Conservation (phyloP, 1,139 yeast species). For the Debaryomyces sp. region DNA sequence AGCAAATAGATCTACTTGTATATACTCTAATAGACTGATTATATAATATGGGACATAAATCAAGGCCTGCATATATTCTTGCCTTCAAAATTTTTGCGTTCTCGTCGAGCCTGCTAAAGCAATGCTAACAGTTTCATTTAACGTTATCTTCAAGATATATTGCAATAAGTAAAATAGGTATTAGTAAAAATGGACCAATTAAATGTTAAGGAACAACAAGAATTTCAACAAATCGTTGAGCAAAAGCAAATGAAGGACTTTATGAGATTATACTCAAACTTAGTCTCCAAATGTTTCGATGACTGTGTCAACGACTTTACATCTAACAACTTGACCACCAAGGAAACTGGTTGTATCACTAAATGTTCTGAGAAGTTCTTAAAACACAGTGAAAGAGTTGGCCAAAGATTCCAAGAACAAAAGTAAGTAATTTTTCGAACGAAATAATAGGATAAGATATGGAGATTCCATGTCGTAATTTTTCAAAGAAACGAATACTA, state of each 20-base stretch:
- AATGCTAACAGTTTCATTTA: neutral
- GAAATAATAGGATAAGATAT: neutral
- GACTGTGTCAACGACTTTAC: conserved; percentile 99
- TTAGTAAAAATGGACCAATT: conserved; percentile 65
- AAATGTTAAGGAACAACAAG: conserved; percentile 93
- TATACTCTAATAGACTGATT: neutral
- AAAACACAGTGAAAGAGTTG: conserved; percentile 97
- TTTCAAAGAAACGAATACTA: conserved; percentile 20
- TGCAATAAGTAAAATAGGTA: conserved; percentile 11
- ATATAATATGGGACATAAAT: conserved; percentile 1
- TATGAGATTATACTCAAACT: conserved; percentile 92
- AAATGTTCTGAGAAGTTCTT: conserved; percentile 97
- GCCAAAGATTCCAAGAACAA: conserved; percentile 98
- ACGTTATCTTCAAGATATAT: neutral
- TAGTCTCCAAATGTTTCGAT: conserved; percentile 94
- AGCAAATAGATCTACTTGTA: neutral
- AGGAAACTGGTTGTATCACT: conserved; percentile 83
- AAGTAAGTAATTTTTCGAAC: conserved; percentile 42
- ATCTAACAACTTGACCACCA: conserved; percentile 78
- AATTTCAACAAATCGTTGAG: conserved; percentile 92
- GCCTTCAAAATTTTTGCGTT: conserved; percentile 7
- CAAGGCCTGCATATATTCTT: conserved; percentile 1
- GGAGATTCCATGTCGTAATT: neutral
- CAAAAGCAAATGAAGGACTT: conserved; percentile 98
- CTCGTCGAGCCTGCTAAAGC: conserved; percentile 8